Evolutionary conservation across 768 basidiomycete genomes (phyloP), one percentile per base, ranked within the genome.

Genomic region (Dioszegia aurantiaca): DNA sequence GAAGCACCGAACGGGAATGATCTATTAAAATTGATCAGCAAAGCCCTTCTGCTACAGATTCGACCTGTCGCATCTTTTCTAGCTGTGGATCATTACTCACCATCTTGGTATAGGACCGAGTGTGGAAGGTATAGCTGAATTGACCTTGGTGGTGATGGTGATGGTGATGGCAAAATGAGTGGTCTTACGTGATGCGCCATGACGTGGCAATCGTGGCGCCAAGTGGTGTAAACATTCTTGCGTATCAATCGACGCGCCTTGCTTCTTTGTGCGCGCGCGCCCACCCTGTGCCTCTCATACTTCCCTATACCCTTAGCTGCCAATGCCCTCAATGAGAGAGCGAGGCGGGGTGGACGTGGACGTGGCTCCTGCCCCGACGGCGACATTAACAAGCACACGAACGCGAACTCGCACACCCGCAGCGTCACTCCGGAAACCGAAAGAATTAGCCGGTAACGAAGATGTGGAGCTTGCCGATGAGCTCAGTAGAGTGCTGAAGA

Each of bases 1-100:
- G 73, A 95, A 95, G 66, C 92, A 94, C 41, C 93, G 85, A 8
- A 97, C 89, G 44, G 93, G 92, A 63, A 95, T 94, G 61, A 97
- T 98, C 93, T 94, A 42, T 48, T 12, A 12, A 10, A 23, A n/a
- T 61, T 42, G 21, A n/a, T 42, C 40, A 42, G 40, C 40, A 17
- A 6, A 14, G 24, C 10, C 17, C 31, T 10, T 19, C 28, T 30
- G 8, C 33, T 12, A 3, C 33, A 36, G 19, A 3, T 14, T 36
- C 10, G 16, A 2, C 3, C n/a, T 43, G 9, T 28, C 42, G 27
- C 21, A 23, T n/a, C n/a, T n/a, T n/a, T n/a, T n/a, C n/a, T n/a
- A n/a, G n/a, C n/a, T 14, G 28, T n/a, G 33, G 26, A n/a, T 17
- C 11, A n/a, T n/a, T 41, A 47, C 56, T 62, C 27, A 62, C 60